These are phyloP conservation scores for Neonectria magnoliae DNA, from an alignment of 2,329 filamentous ascomycete genomes.

Conservation along the genomic window DNA sequence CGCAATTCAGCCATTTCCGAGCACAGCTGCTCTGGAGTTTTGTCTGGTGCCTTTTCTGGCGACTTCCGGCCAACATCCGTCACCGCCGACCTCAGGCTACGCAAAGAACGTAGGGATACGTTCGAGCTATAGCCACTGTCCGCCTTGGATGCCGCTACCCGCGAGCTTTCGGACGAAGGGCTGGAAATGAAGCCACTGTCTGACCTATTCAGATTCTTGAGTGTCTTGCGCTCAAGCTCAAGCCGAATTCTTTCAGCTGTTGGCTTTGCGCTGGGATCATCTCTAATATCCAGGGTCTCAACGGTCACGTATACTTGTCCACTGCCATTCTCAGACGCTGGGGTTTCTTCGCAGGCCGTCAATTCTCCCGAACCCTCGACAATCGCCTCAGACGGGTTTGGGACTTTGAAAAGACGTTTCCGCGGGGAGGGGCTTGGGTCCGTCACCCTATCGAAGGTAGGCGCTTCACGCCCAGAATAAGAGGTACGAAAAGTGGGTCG, in stretches of 20 bases:
- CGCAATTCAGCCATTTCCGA: neutral
- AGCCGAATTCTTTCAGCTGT: slow-evolving; percentile 28
- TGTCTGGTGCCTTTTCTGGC: slow-evolving; percentile 23
- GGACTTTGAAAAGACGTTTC: neutral
- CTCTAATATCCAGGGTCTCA: slow-evolving; percentile 52
- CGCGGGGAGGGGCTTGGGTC: neutral
- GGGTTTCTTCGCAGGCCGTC: neutral
- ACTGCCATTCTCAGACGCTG: slow-evolving; percentile 34
- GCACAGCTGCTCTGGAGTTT: neutral
- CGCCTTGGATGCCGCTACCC: slow-evolving; percentile 62
- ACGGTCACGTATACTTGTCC: slow-evolving; percentile 48
- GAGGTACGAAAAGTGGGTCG: slow-evolving; percentile 7
- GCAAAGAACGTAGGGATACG: slow-evolving; percentile 65
- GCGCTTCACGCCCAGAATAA: slow-evolving; percentile 24
- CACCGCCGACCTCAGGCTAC: slow-evolving; percentile 41
- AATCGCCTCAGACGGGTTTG: neutral
- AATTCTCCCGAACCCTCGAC: neutral
- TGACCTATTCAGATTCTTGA: slow-evolving; percentile 40
- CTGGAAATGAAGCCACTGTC: slow-evolving; percentile 63
- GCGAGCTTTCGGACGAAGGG: slow-evolving; percentile 54
- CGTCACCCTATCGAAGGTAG: slow-evolving; percentile 12
- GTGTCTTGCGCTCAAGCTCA: slow-evolving; percentile 36
- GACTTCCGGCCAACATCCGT: slow-evolving; percentile 35
- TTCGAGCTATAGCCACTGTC: slow-evolving; percentile 72
- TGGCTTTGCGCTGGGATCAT: slow-evolving; percentile 57